Evolutionary conservation across 2,329 filamentous ascomycete species (phyloP).

Genomic region (Aspergillus melleus): DNA sequence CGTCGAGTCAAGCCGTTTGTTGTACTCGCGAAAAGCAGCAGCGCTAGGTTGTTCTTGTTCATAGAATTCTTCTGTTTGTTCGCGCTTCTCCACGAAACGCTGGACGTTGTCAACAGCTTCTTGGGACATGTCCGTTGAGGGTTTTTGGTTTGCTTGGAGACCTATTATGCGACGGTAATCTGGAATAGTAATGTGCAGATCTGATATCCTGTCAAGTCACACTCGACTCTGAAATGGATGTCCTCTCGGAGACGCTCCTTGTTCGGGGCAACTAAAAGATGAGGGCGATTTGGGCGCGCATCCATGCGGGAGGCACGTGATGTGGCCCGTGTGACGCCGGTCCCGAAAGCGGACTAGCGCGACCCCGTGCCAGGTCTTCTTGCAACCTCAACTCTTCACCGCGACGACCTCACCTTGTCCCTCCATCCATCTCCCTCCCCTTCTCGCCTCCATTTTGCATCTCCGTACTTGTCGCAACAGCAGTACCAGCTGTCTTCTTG

Average conservation of each 20-base stretch:
- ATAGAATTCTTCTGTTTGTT: slow-evolving; percentile 35
- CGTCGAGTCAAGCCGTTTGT: slow-evolving; percentile 60
- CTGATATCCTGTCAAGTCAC: not conserved
- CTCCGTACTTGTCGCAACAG: slow-evolving; percentile 3
- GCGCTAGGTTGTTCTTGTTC: slow-evolving; percentile 27
- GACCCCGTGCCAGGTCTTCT: slow-evolving; percentile 22
- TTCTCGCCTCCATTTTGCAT: slow-evolving; percentile 8
- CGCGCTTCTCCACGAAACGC: slow-evolving; percentile 35
- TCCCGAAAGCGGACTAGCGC: slow-evolving; percentile 22
- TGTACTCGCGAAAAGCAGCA: slow-evolving; percentile 34
- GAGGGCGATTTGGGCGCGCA: not conserved
- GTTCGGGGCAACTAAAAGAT: not conserved
- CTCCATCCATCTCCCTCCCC: slow-evolving; percentile 12
- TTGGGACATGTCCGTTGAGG: slow-evolving; percentile 33
- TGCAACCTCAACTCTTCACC: slow-evolving; percentile 26
- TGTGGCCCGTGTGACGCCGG: not conserved
- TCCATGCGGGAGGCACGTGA: not conserved
- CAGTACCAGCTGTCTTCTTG: not conserved
- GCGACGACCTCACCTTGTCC: slow-evolving; percentile 13
- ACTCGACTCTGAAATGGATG: not conserved
- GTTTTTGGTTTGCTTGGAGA: not conserved
- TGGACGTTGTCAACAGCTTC: slow-evolving; percentile 35
- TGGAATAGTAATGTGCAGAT: not conserved
- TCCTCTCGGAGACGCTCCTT: not conserved
- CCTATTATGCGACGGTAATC: too few relatives aligned